Evolutionary conservation across 768 basidiomycete species (phyloP).

Genomic region (Strobilomyces dryophilus): DNA sequence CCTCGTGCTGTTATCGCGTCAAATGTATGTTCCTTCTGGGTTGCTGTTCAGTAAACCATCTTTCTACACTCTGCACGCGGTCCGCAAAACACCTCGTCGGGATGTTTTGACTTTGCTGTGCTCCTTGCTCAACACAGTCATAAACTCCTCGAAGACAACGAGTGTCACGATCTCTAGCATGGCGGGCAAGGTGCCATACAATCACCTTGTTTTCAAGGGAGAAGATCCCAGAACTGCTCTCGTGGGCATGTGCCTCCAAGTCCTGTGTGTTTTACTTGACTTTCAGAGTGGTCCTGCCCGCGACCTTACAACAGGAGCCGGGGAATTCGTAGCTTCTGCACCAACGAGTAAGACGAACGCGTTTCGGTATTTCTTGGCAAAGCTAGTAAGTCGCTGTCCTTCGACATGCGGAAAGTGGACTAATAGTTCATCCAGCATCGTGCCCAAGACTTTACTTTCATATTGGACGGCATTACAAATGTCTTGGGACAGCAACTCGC

Average conservation of each 20-base stretch:
- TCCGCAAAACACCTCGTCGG: slow-evolving; percentile 70
- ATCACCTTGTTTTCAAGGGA: slow-evolving; percentile 87
- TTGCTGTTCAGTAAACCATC: slow-evolving; percentile 70
- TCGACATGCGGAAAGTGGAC: slow-evolving; percentile 2
- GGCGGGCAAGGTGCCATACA: slow-evolving; percentile 80
- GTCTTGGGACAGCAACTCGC: slow-evolving; percentile 75
- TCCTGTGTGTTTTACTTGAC: slow-evolving; percentile 71
- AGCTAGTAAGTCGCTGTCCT: slow-evolving; percentile 49
- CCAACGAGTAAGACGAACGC: slow-evolving; percentile 76
- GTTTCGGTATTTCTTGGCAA: slow-evolving; percentile 89
- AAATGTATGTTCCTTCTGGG: slow-evolving; percentile 78
- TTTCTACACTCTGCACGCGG: slow-evolving; percentile 71
- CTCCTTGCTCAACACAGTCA: slow-evolving; percentile 86
- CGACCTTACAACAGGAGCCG: slow-evolving; percentile 42
- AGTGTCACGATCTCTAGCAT: slow-evolving; percentile 59
- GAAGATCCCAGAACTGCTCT: slow-evolving; percentile 74
- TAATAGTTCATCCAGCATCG: slow-evolving; percentile 60
- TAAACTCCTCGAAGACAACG: slow-evolving; percentile 58
- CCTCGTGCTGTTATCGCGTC: slow-evolving; percentile 82
- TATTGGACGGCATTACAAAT: slow-evolving; percentile 65
- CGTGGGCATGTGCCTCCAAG: slow-evolving; percentile 71
- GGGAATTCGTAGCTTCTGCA: slow-evolving; percentile 39
- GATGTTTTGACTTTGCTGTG: slow-evolving; percentile 91
- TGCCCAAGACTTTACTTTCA: slow-evolving; percentile 81
- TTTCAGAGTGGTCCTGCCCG: slow-evolving; percentile 75